phyloP scores from a whole-genome alignment of 306 rosid genomes.

The Sicyos baderoa region DNA sequence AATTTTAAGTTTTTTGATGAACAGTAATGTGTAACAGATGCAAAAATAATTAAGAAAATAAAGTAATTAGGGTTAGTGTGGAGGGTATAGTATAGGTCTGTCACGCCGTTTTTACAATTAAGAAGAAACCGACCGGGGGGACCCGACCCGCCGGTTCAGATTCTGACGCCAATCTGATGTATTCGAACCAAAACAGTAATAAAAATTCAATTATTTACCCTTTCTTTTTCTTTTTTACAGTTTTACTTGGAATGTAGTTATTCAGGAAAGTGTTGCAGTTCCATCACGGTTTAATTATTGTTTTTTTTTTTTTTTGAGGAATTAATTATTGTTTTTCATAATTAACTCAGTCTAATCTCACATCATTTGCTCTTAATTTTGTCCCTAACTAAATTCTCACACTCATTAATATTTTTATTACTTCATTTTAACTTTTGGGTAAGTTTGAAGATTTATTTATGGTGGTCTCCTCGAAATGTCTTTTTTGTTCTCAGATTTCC shows the following conservation, averaged over 20 bases:
- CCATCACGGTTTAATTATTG: conserved; percentile 10
- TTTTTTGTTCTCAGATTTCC: neutral
- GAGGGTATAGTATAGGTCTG: conserved; percentile 8
- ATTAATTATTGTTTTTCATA: neutral
- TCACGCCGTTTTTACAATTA: conserved; percentile 16
- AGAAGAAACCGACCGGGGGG: conserved; percentile 9
- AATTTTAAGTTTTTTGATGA: too few relatives aligned
- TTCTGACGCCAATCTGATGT: conserved; percentile 15
- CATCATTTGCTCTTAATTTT: conserved; percentile 16
- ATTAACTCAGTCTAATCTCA: conserved; percentile 14
- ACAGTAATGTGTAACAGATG: too few relatives aligned
- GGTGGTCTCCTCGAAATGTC: neutral
- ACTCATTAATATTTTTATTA: neutral
- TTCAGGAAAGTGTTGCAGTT: neutral
- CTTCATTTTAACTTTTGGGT: neutral
- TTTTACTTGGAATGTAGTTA: neutral
- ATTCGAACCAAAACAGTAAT: neutral
- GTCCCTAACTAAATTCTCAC: neutral
- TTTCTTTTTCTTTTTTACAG: neutral
- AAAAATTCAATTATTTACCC: too few relatives aligned
- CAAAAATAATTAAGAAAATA: too few relatives aligned
- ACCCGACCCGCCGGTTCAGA: neutral
- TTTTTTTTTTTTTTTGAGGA: neutral
- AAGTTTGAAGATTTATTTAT: conserved; percentile 2
- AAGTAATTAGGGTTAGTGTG: neutral